Base-by-base conservation (phyloP, 2,329 filamentous ascomycete genomes). In the Aspergillus hiratsukae region DNA sequence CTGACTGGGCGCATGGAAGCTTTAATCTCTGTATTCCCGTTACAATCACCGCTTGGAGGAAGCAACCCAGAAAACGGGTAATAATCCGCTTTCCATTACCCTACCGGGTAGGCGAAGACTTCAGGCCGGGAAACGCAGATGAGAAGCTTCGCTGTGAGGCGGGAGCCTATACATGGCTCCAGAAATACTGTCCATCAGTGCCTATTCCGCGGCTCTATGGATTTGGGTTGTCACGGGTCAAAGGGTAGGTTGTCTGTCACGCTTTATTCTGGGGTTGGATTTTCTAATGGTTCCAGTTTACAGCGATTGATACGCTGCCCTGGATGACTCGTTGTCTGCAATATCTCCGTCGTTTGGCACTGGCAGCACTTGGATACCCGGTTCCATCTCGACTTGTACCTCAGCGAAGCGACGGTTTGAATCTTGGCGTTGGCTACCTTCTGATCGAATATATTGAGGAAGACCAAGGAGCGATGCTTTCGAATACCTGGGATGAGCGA, bases 131-230 rank as follows among this genome's bases (percentile, higher is more conserved):
- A 27, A 68, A 66, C 50, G 54, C 53, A 6, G 64, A 67, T 49
- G 66, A 68, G 53, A 69, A 68, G 51, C 37, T 67, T 35, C 56
- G 54, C 31, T 67, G 61, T 56, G 66, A 69, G 53, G 66, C 62
- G 8, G 64, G 54, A 6, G 61, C 66, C 14, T 69, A 66, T 57
- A 57, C 61, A 23, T 68, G 61, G 37, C 37, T 27, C 25, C 25
- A 27, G 25, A 27, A 27, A 27, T 27, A 27, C 25, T 27, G 25
- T 27, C 25, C 25, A 27, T 27, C 25, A 27, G 25, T 27, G 25
- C 25, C 25, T 27, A 27, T 27, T 6, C 25, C 25, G 3, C 25
- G 25, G 5, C 25, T 27, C 25, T 27, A 27, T 27, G 25, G 25
- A 27, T 27, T 27, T 27, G 25, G 25, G 5, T 27, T 27, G 25